Evolutionary conservation across 2,329 filamentous ascomycete genomes (phyloP), one percentile per base, ranked within the genome.

Genomic region (Colletotrichum liriopes): DNA sequence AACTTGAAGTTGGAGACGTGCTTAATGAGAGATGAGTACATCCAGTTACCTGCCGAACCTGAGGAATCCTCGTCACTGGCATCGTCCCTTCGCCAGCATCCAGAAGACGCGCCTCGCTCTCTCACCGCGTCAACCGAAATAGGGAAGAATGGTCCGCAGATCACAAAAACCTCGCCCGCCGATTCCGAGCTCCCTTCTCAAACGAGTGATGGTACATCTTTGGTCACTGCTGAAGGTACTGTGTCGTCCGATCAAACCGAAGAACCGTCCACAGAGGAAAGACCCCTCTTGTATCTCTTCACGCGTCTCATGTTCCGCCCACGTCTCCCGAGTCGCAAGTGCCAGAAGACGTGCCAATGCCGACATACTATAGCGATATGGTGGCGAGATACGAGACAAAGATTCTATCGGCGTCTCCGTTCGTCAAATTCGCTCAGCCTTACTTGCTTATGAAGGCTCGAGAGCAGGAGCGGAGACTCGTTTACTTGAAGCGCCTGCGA

Each of bases 1-100:
- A 99, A 98, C 77, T 87, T 99, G 65, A 98, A 97, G 79, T 88
- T 99, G 18, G 96, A 99, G 82, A 98, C 96, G 1, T 98, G 94
- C 76, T 86, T 99, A 56, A 94, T 99, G 89, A 90, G 94, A 64
- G 96, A 99, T 80, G 95, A 97, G 77, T 97, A 94, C 76, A 93
- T 97, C 20, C 90, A 95, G 73, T 92, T 97, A 29, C 95, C 95
- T 1, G 87, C 89, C 1, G 88, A 88, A 37, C 84, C 87, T 11
- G 87, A 90, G 3, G 73, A 74, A 47, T 64, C 74, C n/a, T 56
- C 67, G 1, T 64, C 64, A 6, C 45, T 69, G 59, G 49, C 64
- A 20, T 65, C 73, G n/a, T 75, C 73, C 66, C 84, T 80, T 67
- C 81, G 77, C 35, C 81, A 81, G 58, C 66, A 75, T 14, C 77